Evolutionary conservation across 345 rosid species (phyloP).

Genomic region (Boechera retrofracta): DNA sequence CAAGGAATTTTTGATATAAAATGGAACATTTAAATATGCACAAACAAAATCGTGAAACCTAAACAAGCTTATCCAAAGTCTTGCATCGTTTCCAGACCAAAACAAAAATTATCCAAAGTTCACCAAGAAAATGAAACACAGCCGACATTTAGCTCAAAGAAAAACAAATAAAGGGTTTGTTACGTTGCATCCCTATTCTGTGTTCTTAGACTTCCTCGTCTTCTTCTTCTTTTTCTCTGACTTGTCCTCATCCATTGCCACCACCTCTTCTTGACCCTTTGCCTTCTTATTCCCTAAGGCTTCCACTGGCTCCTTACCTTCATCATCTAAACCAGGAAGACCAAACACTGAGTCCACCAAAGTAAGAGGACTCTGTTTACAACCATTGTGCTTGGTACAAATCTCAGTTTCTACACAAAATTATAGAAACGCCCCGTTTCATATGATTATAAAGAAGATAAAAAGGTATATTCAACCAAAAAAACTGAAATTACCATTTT

Average conservation of each 20-base stretch:
- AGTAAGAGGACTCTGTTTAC: not conserved
- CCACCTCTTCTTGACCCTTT: conserved; percentile 29
- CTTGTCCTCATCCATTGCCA: conserved; percentile 31
- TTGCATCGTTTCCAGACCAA: conserved; percentile 14
- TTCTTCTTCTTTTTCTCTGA: conserved; percentile 45
- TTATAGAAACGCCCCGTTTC: too few species aligned
- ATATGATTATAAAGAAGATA: too few species aligned
- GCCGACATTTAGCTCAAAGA: conserved; percentile 7
- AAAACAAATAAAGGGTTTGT: conserved; percentile 26
- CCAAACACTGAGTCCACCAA: conserved; percentile 5
- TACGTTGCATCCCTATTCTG: conserved; percentile 37
- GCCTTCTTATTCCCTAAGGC: conserved; percentile 42
- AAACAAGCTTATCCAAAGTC: conserved; percentile 1
- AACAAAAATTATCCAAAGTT: conserved; percentile 12
- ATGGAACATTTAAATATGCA: too few species aligned
- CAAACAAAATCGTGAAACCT: not conserved
- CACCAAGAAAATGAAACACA: conserved; percentile 10
- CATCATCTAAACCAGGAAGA: conserved; percentile 24
- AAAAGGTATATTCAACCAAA: too few species aligned
- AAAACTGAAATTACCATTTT: too few species aligned
- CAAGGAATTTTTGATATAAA: too few species aligned
- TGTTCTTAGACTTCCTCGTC: conserved; percentile 43
- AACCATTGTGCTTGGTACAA: not conserved
- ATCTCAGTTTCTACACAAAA: too few species aligned
- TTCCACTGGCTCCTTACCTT: conserved; percentile 29